Evolutionary conservation across 2,329 filamentous ascomycete species (phyloP), one percentile per base, ranked within the genome.

Genomic region (Reticulascus tulasneorum): DNA sequence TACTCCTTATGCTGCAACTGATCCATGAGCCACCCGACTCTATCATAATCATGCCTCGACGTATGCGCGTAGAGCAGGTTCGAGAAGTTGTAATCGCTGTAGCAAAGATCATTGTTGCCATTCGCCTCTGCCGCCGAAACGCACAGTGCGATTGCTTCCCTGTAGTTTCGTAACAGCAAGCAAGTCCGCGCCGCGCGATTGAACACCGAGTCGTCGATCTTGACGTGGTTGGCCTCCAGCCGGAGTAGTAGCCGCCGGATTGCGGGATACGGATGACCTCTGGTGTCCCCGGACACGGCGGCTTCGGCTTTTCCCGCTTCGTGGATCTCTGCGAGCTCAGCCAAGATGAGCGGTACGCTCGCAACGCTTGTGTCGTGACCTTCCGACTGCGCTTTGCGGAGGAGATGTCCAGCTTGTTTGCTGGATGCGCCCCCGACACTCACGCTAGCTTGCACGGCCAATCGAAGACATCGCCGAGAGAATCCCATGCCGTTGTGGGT

Each of bases 361-460:
- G 64, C 67, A 1, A 47, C 40, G 29, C 54, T 62, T 6, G 71
- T 57, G 38, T 76, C 64, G 9, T 61, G 49, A 5, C 69, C 71
- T 9, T 57, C 48, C 2, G 44, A 33, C 23, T 66, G 56, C 1
- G 69, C 66, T 20, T 51, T 47, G 6, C 50, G 48, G 6, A 77
- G 58, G 12, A 76, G 52, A 1, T 44, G 46, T 13, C 61, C 51
- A 2, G 71, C 68, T 15, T 48, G 29, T 29, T 48, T 38, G 30
- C 59, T 39, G 27, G 52, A 47, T 4, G 49, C 38, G 4, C 49
- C 50, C 23, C 60, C 51, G 12, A 49, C 29, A 12, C 51, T 52
- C 33, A 75, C 47, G 11, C 62, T 56, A 3, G 70, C 68, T 9
- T 62, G 47, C 8, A 77, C 63, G 8, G 67, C 71, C 6, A 75